A percentile compares a stretch with the other conserved stretches of the same genome.
These are phyloP conservation scores for Oryza rufipogon DNA, from an alignment of 176 grass and related monocot genomes.

Conservation along the genomic window DNA sequence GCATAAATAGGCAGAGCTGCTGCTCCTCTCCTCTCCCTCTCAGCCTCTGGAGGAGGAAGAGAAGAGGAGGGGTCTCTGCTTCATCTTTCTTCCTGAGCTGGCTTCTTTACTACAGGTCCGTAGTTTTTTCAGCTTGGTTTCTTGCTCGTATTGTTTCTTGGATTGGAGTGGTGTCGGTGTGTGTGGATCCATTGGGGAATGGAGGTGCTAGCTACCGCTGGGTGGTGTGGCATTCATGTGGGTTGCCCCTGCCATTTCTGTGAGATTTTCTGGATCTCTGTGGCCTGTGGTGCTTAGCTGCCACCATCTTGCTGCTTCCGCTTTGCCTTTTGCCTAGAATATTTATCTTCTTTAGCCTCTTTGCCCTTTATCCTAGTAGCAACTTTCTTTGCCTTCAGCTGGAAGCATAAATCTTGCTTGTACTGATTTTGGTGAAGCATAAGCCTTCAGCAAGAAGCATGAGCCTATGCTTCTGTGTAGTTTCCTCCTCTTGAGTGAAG, in stretches of 20 bases:
- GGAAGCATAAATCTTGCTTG: constrained; percentile 19
- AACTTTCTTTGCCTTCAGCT: constrained; percentile 28
- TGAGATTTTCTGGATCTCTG: constrained; percentile 24
- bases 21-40: background rate
- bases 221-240: constrained; percentile 23
- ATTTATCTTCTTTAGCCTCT: constrained; percentile 21
- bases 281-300: constrained; percentile 18
- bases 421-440: constrained; percentile 29
- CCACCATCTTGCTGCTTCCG: background rate
- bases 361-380: constrained; percentile 17
- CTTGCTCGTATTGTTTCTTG: constrained; percentile 21
- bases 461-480: background rate
- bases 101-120: constrained; percentile 42
- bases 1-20: constrained; percentile 34
- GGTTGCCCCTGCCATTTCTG: constrained; percentile 31
- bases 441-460: background rate
- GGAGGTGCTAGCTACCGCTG: constrained; percentile 6
- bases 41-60: background rate
- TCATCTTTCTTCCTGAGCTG: constrained; percentile 27
- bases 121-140: constrained; percentile 9
- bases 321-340: constrained; percentile 45
- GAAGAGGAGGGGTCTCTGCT: background rate
- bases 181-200: constrained; percentile 39
- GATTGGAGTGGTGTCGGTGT: background rate
- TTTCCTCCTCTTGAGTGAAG: background rate